Evolutionary conservation across 345 rosid species (phyloP).

Genomic region (Brassica cretica): DNA sequence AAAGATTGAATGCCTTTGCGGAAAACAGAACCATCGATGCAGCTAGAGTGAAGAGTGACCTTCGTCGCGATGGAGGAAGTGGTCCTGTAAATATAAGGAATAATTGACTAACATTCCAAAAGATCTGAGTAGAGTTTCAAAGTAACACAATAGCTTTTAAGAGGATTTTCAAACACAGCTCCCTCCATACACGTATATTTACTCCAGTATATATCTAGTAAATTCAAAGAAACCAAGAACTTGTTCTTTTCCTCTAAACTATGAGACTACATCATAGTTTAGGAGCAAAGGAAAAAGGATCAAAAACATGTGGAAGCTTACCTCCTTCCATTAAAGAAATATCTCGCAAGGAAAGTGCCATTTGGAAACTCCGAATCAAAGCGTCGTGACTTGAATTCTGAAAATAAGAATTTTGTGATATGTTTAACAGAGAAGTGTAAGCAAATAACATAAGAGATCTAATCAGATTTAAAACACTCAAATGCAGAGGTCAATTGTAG

Average conservation of each 20-base stretch:
- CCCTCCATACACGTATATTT: not conserved
- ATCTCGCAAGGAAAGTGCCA: constrained; percentile 83
- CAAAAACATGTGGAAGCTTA: constrained; percentile 39
- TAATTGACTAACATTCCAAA: constrained; percentile 1
- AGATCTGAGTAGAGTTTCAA: constrained; percentile 10
- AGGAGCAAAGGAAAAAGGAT: not conserved
- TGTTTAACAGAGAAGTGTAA: not conserved
- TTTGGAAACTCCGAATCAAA: constrained; percentile 83
- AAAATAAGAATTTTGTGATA: constrained; percentile 10
- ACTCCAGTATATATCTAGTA: too few relatives aligned
- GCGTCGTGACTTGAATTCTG: constrained; percentile 88
- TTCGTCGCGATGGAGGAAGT: constrained; percentile 73
- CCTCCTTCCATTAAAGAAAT: constrained; percentile 78
- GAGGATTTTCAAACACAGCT: not conserved
- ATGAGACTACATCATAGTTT: not conserved
- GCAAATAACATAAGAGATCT: not conserved
- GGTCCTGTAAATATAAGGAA: constrained; percentile 53
- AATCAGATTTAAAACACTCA: not conserved
- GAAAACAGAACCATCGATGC: constrained; percentile 87
- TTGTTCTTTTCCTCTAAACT: too few relatives aligned
- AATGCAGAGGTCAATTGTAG: constrained; percentile 15
- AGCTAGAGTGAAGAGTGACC: constrained; percentile 84
- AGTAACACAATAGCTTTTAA: not conserved
- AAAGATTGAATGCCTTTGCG: constrained; percentile 67
- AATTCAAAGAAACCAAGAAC: too few relatives aligned